phyloP scores from a whole-genome alignment of 2,329 filamentous ascomycete species.

The Stachybotrys echinatus region DNA sequence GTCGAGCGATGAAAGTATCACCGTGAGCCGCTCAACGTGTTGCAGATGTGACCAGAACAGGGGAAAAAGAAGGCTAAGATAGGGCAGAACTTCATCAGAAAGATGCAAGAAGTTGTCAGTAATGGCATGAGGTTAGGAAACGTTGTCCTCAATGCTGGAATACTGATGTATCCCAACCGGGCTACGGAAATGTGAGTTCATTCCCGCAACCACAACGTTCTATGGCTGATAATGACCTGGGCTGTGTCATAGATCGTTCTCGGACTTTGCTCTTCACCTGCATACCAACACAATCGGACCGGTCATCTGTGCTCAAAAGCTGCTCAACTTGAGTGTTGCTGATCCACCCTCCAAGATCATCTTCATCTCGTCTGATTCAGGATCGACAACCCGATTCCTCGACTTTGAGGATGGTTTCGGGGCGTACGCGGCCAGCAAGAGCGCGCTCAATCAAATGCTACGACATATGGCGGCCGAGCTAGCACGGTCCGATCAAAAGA shows the following conservation, averaged over 20 bases:
- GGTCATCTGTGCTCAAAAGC: conserved; percentile 8
- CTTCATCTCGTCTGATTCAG: conserved; percentile 7
- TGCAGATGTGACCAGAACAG: too few species aligned
- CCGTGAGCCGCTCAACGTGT: too few species aligned
- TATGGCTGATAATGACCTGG: neutral
- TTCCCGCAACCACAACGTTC: neutral
- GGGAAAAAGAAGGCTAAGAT: neutral
- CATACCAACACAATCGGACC: conserved; percentile 8
- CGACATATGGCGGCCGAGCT: conserved; percentile 5
- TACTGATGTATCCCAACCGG: conserved; percentile 5
- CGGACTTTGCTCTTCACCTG: conserved; percentile 7
- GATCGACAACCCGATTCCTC: conserved; percentile 3
- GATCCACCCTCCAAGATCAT: conserved; percentile 2
- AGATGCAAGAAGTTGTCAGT: neutral
- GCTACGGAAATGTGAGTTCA: conserved; percentile 2
- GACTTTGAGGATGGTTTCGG: conserved; percentile 8
- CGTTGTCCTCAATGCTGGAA: conserved; percentile 4
- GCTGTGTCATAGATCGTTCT: conserved; percentile 1
- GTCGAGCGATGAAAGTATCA: conserved; percentile 2
- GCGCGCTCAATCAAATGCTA: conserved; percentile 7
- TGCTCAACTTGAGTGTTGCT: conserved; percentile 3
- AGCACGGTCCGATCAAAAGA: conserved; percentile 1
- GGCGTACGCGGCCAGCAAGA: conserved; percentile 8
- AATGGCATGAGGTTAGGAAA: neutral
- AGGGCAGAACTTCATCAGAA: neutral